Evolutionary conservation across 2,329 filamentous ascomycete genomes (phyloP), one percentile per base, ranked within the genome.

Genomic region (Diplodia seriata): DNA sequence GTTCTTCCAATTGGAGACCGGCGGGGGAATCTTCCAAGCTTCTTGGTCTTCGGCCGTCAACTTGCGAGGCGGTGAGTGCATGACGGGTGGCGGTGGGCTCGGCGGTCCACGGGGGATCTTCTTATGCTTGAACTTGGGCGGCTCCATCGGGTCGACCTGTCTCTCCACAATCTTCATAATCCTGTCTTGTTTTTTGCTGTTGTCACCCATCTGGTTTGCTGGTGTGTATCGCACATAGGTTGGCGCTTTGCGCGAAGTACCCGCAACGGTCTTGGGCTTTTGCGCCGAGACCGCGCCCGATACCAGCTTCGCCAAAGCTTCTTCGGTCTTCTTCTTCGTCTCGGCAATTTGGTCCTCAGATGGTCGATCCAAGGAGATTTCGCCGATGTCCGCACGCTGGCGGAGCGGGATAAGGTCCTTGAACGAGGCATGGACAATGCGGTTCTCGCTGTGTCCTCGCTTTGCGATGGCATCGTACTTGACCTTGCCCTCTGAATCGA

Each of bases 1-100:
- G 78, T 99, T 99, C 86, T 99, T 99, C 95, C 95, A 99, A 79
- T 98, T 98, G 23, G 92, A 97, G 1, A 99, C 90, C 0, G 93
- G 91, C 2, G 93, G 92, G 0, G 89, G 89, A 38, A 92, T 97
- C 75, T 90, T 93, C 95, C 95, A 99, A 69, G 92, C 92, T 79
- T 98, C 95, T 79, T 98, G 94, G 74, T 99, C 95, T 78, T 97
- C 94, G 6, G 94, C 95, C 1, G 95, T 99, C 70, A 99, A 85
- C 76, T 98, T 99, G 70, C 95, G 86, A 0, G 95, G 94, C 15
- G 95, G 95, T 2, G 93, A 97, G 78, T 97, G 94, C 88, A 99
- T 92, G 59, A 99, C 89, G 1, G 95, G 95, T 18, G 95, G 92
- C 1, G 95, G 95, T 3, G 95, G 95, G 62, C 91, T 95, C 0